Evolutionary conservation across 2,329 filamentous ascomycete genomes (phyloP).

Genomic region (Paraphoma sp.): DNA sequence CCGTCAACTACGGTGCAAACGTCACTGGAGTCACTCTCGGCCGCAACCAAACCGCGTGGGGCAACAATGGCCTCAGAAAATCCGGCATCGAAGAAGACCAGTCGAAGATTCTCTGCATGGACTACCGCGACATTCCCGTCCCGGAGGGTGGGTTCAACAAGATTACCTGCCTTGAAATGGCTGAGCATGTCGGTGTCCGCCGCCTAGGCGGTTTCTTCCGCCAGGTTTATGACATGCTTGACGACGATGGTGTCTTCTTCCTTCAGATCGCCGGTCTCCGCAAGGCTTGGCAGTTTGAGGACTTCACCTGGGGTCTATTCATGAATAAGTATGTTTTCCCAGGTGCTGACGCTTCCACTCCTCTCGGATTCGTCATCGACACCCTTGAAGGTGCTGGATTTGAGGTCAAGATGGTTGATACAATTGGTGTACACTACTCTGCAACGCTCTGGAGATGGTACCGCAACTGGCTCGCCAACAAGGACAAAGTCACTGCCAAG

Average conservation of each 20-base stretch:
- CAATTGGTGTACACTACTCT: slow-evolving; percentile 95
- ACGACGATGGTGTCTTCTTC: slow-evolving; percentile 96
- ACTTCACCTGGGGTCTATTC: slow-evolving; percentile 97
- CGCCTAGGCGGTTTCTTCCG: slow-evolving; percentile 81
- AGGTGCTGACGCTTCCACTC: slow-evolving; percentile 93
- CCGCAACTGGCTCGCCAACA: slow-evolving; percentile 95
- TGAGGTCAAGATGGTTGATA: slow-evolving; percentile 91
- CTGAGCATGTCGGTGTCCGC: slow-evolving; percentile 95
- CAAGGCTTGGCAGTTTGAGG: slow-evolving; percentile 97
- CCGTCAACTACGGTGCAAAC: slow-evolving; percentile 85
- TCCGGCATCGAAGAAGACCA: slow-evolving; percentile 84
- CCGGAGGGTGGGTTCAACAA: slow-evolving; percentile 84
- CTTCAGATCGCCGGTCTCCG: slow-evolving; percentile 93
- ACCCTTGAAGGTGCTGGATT: slow-evolving; percentile 85
- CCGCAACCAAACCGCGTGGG: slow-evolving; percentile 96
- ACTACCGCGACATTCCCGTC: slow-evolving; percentile 92
- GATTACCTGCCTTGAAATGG: slow-evolving; percentile 98
- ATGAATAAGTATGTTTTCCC: slow-evolving; percentile 99
- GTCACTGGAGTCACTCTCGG: slow-evolving; percentile 92
- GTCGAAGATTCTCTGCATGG: slow-evolving; percentile 91
- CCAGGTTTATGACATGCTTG: slow-evolving; percentile 93
- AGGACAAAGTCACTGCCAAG: slow-evolving; percentile 90
- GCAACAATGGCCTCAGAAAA: slow-evolving; percentile 85
- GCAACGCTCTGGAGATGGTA: slow-evolving; percentile 98
- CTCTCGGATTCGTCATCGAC: slow-evolving; percentile 85